Percentiles rank a stretch among this genome's conserved stretches.
Evolutionary conservation across 1,284 basidiomycete genomes (phyloP).

Genomic region (Chalciporus sp.): DNA sequence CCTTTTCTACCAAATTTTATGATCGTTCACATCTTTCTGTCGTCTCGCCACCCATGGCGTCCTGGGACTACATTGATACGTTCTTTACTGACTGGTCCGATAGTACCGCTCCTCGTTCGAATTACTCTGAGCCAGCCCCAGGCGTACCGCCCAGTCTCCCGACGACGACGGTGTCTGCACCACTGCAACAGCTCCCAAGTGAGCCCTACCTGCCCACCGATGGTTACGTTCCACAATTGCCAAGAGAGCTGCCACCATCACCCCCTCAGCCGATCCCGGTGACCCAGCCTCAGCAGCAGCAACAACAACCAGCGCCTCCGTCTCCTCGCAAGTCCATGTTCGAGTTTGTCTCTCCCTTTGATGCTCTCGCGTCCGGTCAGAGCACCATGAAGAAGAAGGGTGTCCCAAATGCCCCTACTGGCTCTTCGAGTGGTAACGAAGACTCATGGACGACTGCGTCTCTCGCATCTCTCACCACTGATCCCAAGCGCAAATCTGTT

Average conservation of each 20-base stretch:
- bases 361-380: constrained; percentile 58
- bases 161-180: constrained; percentile 50
- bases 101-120: constrained; percentile 56
- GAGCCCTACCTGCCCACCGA: constrained; percentile 42
- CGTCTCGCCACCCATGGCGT: constrained; percentile 27
- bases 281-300: constrained; percentile 41
- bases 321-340: constrained; percentile 79
- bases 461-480: constrained; percentile 36
- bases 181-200: constrained; percentile 38
- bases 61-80: constrained; percentile 34
- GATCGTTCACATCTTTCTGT: constrained; percentile 1
- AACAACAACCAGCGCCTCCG: constrained; percentile 45
- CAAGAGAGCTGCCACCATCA: constrained; percentile 37
- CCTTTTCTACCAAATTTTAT: constrained; percentile 25
- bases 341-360: constrained; percentile 81
- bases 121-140: constrained; percentile 55
- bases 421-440: constrained; percentile 50
- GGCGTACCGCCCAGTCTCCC: constrained; percentile 41
- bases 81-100: constrained; percentile 31
- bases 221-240: constrained; percentile 46
- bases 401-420: constrained; percentile 44
- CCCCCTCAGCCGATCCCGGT: constrained; percentile 33
- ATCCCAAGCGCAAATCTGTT: constrained; percentile 77
- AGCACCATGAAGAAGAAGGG: constrained; percentile 63
- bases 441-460: constrained; percentile 55